Evolutionary conservation across 2,329 filamentous ascomycete genomes (phyloP).

Genomic region (Aspergillus fischeri): DNA sequence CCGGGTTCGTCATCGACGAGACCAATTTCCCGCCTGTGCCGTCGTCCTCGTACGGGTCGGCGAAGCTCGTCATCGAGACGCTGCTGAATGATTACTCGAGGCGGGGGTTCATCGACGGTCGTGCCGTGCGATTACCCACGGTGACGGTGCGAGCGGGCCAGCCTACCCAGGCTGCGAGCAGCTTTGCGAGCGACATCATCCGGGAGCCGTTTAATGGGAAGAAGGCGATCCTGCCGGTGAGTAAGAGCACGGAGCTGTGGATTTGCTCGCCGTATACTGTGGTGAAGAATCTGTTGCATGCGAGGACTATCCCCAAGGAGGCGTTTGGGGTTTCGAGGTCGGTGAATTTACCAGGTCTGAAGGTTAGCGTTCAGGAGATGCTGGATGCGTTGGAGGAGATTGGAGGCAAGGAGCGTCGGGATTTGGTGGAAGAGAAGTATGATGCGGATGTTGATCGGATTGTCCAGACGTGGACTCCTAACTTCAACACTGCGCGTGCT

Average conservation of each 20-base stretch:
- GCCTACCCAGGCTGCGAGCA: constrained; percentile 49
- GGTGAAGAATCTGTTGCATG: constrained; percentile 52
- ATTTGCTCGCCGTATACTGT: constrained; percentile 54
- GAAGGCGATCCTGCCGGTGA: constrained; percentile 50
- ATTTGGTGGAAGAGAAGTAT: constrained; percentile 52
- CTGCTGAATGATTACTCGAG: constrained; percentile 51
- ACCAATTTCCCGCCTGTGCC: constrained; percentile 46
- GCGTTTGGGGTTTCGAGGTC: constrained; percentile 52
- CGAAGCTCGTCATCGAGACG: constrained; percentile 50
- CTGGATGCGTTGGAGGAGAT: constrained; percentile 55
- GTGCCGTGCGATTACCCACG: constrained; percentile 47
- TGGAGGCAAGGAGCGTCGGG: constrained; percentile 53
- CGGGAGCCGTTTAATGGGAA: constrained; percentile 50
- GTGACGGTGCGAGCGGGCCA: constrained; percentile 50
- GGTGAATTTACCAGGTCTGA: constrained; percentile 52
- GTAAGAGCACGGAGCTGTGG: constrained; percentile 53
- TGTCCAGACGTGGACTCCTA: constrained; percentile 57
- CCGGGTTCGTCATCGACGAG: constrained; percentile 41
- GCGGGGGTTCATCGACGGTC: constrained; percentile 46
- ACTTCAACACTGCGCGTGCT: constrained; percentile 54
- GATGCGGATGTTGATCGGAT: constrained; percentile 54
- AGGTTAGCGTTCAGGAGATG: constrained; percentile 57
- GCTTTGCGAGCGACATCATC: constrained; percentile 51
- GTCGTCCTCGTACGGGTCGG: constrained; percentile 48
- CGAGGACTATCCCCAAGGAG: constrained; percentile 48